Conservation (phyloP, 2,329 filamentous ascomycete species). For the Cladophialophora psammophila region DNA sequence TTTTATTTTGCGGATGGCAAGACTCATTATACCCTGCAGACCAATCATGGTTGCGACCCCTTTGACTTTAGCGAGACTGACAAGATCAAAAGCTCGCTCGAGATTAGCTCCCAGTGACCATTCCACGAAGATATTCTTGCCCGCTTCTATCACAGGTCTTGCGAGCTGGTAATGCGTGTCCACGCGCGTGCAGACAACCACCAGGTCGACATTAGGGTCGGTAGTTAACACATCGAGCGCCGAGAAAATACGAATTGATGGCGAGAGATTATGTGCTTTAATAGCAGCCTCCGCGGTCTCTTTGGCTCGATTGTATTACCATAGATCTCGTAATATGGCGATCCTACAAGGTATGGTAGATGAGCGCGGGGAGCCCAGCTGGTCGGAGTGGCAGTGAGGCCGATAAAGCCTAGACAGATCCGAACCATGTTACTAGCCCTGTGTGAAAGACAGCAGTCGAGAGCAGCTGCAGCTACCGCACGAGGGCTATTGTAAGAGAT, state of each 20-base stretch:
- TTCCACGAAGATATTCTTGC: conserved; percentile 64
- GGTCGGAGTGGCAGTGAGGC: too few species aligned
- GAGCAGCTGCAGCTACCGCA: too few species aligned
- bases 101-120: conserved; percentile 63
- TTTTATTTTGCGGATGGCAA: conserved; percentile 54
- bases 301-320: conserved; percentile 60
- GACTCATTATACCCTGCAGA: conserved; percentile 59
- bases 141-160: conserved; percentile 58
- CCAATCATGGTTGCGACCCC: conserved; percentile 56
- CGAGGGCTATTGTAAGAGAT: too few species aligned
- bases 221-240: conserved; percentile 56
- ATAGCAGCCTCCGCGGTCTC: conserved; percentile 56
- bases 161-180: conserved; percentile 60
- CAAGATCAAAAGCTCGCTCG: conserved; percentile 53
- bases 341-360: conserved; percentile 64
- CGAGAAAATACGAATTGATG: conserved; percentile 58
- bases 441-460: too few species aligned
- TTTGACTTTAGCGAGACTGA: conserved; percentile 45
- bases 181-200: conserved; percentile 63
- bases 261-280: conserved; percentile 51
- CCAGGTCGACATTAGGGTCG: conserved; percentile 61
- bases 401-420: too few species aligned
- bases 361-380: conserved; percentile 64
- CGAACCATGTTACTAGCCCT: too few species aligned
- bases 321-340: conserved; percentile 58